Conservation (phyloP, 208 protist species). For the Trypanosoma rangeli region DNA sequence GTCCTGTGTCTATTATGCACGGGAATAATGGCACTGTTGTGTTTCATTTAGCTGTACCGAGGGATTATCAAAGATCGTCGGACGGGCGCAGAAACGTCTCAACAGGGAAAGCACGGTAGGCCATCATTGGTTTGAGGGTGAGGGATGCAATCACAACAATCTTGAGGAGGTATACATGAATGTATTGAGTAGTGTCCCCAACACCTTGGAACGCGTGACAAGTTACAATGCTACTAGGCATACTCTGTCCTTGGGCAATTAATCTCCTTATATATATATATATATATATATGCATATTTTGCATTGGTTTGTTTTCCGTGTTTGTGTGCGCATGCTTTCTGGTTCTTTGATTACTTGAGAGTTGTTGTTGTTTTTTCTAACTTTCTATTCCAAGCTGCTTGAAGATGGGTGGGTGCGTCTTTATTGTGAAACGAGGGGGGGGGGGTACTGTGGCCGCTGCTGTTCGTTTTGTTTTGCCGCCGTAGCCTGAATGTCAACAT, state of each 20-base stretch:
- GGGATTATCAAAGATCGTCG: slow-evolving; percentile 35
- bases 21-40: slow-evolving; percentile 60
- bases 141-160: slow-evolving; percentile 68
- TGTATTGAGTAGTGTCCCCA: slow-evolving; percentile 28
- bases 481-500: neutral
- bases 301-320: neutral
- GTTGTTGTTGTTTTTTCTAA: neutral
- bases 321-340: neutral
- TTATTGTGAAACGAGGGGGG: neutral
- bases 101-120: neutral
- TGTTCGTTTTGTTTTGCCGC: neutral
- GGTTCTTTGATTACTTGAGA: neutral
- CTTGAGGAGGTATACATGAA: slow-evolving; percentile 30
- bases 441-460: neutral
- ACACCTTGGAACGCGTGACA: slow-evolving; percentile 8
- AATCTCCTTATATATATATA: slow-evolving; percentile 13
- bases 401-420: neutral
- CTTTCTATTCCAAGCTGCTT: neutral
- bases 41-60: slow-evolving; percentile 56
- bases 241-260: neutral
- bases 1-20: slow-evolving; percentile 73
- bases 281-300: neutral
- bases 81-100: slow-evolving; percentile 6
- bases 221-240: neutral
- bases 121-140: slow-evolving; percentile 42